These are phyloP conservation scores for Tetrapisispora phaffii DNA, from an alignment of 805 yeast species.

Conservation along the genomic window DNA sequence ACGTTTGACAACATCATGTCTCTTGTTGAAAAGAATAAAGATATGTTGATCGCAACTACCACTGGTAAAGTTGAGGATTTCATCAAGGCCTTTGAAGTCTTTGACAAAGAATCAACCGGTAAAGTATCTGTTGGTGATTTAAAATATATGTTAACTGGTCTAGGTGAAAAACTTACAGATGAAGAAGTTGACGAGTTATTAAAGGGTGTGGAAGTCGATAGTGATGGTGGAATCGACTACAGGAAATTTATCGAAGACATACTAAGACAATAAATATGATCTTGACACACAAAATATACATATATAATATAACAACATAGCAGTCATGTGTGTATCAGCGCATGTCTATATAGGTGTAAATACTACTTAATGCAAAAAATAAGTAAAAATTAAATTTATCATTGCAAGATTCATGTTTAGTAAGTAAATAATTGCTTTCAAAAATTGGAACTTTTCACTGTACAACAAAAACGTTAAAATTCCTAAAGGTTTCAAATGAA, in stretches of 20 bases:
- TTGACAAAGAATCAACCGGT: constrained; percentile 92
- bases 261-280: constrained; percentile 56
- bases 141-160: constrained; percentile 85
- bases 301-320: no score
- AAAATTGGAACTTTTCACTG: no score
- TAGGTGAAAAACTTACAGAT: constrained; percentile 88
- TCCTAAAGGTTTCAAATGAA: no score
- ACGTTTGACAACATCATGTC: constrained; percentile 24
- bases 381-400: no score
- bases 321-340: no score
- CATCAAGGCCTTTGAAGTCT: constrained; percentile 92
- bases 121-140: constrained; percentile 95
- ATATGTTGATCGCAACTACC: constrained; percentile 24
- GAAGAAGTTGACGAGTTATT: constrained; percentile 90
- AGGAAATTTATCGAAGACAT: constrained; percentile 90
- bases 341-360: no score
- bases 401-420: no score
- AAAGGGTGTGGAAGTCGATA: constrained; percentile 88
- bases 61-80: constrained; percentile 49
- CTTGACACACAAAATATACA: background rate
- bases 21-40: constrained; percentile 19
- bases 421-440: no score
- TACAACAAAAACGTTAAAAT: no score
- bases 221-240: constrained; percentile 92
- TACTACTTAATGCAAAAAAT: no score